Evolutionary conservation across 805 yeast species (phyloP), one percentile per base, ranked within the genome.

Genomic region (Lachancea quebecensis): DNA sequence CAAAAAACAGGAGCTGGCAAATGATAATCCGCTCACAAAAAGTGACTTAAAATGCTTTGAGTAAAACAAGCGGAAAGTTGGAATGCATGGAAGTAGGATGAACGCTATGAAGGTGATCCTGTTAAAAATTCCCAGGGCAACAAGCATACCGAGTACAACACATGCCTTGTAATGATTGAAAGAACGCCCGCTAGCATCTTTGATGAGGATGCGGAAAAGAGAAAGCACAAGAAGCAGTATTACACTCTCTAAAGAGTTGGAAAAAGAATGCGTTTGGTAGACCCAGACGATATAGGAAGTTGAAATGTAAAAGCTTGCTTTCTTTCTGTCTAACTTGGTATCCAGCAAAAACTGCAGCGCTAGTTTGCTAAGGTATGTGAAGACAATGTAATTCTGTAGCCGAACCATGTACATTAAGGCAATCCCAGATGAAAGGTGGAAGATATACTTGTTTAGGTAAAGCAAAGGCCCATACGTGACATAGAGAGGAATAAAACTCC

Each of bases 181-280:
- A 37, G 39, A 16, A 38, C 32, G 46, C 5, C 45, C 47, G 41
- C 45, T 31, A 11, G 44, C 37, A 9, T 43, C 45, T n/a, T 17
- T 47, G 8, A 55, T 31, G 46, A 54, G 53, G 44, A 56, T 52
- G 66, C 54, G 57, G 75, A 58, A 55, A 65, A 70, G 53, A 15
- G 65, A 61, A 55, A 65, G 80, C 64, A 35, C 77, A 66, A 47
- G 47, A 55, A 48, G 71, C 69, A 59, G 50, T 21, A 59, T 45
- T 66, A 61, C 33, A 0, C 85, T 83, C 60, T 93, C 99, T 1
- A 86, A 57, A 17, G 89, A 77, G 59, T 93, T 93, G n/a, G 96
- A 85, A 55, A 93, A 85, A 0, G 95, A 80, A 59, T 89, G 97
- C 0, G 86, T 72, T 59, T 93, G 98, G 55, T 81, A 81, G 0